phyloP scores from a whole-genome alignment of 176 grass and related monocot species.

The Eragrostis nindensis region DNA sequence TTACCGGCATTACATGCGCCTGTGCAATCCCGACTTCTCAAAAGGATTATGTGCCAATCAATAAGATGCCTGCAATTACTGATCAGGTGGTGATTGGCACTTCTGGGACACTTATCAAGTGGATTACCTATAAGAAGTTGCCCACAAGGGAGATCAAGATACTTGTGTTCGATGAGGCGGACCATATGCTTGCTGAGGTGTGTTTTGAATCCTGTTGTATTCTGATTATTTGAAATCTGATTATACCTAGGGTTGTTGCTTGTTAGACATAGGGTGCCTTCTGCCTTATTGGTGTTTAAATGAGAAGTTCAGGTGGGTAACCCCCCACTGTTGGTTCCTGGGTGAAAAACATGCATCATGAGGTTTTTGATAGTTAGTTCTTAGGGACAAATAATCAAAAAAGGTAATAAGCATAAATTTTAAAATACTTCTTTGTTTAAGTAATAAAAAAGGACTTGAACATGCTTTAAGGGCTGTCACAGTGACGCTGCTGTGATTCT shows the following conservation, averaged over 20 bases:
- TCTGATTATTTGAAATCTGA: too few species aligned
- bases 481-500: not conserved
- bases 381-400: not conserved
- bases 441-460: not conserved
- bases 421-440: not conserved
- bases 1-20: constrained; percentile 74
- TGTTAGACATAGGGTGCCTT: not conserved
- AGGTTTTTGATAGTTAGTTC: not conserved
- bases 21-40: constrained; percentile 66
- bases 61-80: constrained; percentile 55
- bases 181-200: constrained; percentile 87
- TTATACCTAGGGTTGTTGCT: not conserved
- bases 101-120: constrained; percentile 86
- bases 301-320: not conserved
- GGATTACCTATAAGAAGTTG: constrained; percentile 67
- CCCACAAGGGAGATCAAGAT: constrained; percentile 70
- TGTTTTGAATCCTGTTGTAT: constrained; percentile 19
- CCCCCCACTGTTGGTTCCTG: not conserved
- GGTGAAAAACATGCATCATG: not conserved
- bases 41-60: constrained; percentile 59
- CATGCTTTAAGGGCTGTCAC: not conserved
- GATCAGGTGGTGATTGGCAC: constrained; percentile 93
- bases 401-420: not conserved
- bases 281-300: not conserved
- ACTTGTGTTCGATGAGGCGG: constrained; percentile 89